phyloP scores from a whole-genome alignment of 2,329 filamentous ascomycete species.

The Cladosporium sp. region DNA sequence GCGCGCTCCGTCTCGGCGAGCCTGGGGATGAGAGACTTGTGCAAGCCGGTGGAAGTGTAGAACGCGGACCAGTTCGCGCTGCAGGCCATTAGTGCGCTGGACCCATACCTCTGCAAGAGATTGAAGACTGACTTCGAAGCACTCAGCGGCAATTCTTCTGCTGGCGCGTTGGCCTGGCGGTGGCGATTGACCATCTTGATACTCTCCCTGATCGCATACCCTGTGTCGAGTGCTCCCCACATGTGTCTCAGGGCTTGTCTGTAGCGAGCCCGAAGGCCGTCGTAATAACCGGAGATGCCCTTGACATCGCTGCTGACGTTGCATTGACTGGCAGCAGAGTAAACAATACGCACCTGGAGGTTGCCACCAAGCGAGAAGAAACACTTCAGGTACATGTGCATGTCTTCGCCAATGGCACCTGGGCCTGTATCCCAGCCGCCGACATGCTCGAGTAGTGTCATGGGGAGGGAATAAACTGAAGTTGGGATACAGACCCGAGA shows the following conservation, averaged over 20 bases:
- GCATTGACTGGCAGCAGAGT: slow-evolving; percentile 71
- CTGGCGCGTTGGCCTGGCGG: slow-evolving; percentile 18
- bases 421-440: slow-evolving; percentile 71
- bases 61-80: slow-evolving; percentile 35
- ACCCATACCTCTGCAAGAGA: slow-evolving; percentile 11
- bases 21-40: slow-evolving; percentile 30
- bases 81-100: slow-evolving; percentile 19
- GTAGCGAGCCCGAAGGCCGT: slow-evolving; percentile 66
- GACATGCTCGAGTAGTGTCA: slow-evolving; percentile 66
- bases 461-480: slow-evolving; percentile 70
- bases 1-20: slow-evolving; percentile 21
- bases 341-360: slow-evolving; percentile 62
- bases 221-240: slow-evolving; percentile 72
- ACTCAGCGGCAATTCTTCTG: slow-evolving; percentile 25
- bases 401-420: slow-evolving; percentile 72
- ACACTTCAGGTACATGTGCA: slow-evolving; percentile 78
- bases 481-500: slow-evolving; percentile 69
- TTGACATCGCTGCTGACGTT: slow-evolving; percentile 65
- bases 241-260: slow-evolving; percentile 73
- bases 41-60: slow-evolving; percentile 33
- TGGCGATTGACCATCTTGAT: slow-evolving; percentile 32
- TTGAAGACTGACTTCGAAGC: slow-evolving; percentile 30
- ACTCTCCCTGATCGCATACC: slow-evolving; percentile 56
- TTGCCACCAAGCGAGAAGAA: slow-evolving; percentile 74
- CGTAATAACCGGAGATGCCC: slow-evolving; percentile 55